Percentiles rank a stretch among this genome's conserved stretches.
Conservation (phyloP, 805 yeast species). For the Metschnikowia shivogae region DNA sequence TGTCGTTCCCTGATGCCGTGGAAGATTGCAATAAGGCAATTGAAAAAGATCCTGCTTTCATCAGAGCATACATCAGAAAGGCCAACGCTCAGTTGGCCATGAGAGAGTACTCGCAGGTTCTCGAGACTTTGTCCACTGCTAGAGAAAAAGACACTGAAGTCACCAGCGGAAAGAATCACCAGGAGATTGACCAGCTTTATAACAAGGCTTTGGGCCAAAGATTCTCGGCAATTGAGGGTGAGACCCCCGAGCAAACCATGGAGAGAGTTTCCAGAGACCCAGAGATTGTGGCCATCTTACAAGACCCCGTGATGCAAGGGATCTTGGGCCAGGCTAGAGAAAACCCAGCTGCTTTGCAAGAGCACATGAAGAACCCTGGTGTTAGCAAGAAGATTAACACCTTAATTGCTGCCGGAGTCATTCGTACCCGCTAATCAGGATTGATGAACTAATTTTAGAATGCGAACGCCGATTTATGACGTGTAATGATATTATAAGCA, state of each 20-base stretch:
- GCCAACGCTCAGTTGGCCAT: slow-evolving; percentile 91
- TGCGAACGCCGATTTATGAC: too few relatives aligned
- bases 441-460: neutral
- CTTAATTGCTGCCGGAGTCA: slow-evolving; percentile 94
- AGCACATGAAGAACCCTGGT: slow-evolving; percentile 96
- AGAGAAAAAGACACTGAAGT: slow-evolving; percentile 66
- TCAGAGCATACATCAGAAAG: slow-evolving; percentile 95
- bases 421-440: slow-evolving; percentile 67
- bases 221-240: slow-evolving; percentile 78
- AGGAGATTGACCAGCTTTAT: slow-evolving; percentile 79
- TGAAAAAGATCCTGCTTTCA: slow-evolving; percentile 78
- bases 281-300: slow-evolving; percentile 83
- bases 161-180: slow-evolving; percentile 50
- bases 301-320: slow-evolving; percentile 95
- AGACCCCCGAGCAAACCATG: slow-evolving; percentile 91
- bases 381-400: slow-evolving; percentile 82
- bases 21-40: slow-evolving; percentile 90
- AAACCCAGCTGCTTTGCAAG: slow-evolving; percentile 94
- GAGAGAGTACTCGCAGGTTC: slow-evolving; percentile 77
- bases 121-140: slow-evolving; percentile 78
- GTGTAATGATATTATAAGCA: too few relatives aligned
- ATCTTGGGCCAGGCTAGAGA: slow-evolving; percentile 90
- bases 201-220: slow-evolving; percentile 75
- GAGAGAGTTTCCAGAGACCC: slow-evolving; percentile 90
- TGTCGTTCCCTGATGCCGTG: slow-evolving; percentile 97